phyloP scores from a whole-genome alignment of 2,329 filamentous ascomycete species.

The Claviceps sp. region DNA sequence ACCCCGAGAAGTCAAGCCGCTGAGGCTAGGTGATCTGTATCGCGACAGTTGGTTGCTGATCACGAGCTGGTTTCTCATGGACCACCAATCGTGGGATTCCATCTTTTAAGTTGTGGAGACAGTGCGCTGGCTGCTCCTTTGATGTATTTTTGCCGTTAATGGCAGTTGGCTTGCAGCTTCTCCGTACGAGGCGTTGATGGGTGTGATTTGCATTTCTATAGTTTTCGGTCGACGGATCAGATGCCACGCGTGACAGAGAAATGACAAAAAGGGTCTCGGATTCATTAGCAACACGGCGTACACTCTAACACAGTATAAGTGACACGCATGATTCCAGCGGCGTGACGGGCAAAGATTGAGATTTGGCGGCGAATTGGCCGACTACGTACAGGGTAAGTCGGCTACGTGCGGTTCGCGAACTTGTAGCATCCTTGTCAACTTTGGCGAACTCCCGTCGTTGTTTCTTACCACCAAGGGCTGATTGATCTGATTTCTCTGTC shows the following conservation, averaged over 20 bases:
- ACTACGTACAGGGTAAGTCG: background rate
- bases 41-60: background rate
- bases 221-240: background rate
- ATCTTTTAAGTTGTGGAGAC: background rate
- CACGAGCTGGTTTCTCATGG: background rate
- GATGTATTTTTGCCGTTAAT: background rate
- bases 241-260: too few species aligned
- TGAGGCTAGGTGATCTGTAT: background rate
- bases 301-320: background rate
- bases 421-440: too few species aligned
- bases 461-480: too few species aligned
- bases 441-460: too few species aligned
- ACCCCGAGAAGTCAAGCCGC: background rate
- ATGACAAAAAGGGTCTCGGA: background rate
- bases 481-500: too few species aligned
- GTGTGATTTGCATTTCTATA: background rate
- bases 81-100: background rate
- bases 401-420: background rate
- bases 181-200: background rate
- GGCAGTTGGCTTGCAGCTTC: background rate
- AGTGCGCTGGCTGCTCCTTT: background rate
- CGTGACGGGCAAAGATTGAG: background rate
- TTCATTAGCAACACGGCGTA: too few species aligned
- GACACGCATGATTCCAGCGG: background rate
- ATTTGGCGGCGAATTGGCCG: background rate